Base-by-base conservation (phyloP, 2,329 filamentous ascomycete species). In the Penicillium nordicum region DNA sequence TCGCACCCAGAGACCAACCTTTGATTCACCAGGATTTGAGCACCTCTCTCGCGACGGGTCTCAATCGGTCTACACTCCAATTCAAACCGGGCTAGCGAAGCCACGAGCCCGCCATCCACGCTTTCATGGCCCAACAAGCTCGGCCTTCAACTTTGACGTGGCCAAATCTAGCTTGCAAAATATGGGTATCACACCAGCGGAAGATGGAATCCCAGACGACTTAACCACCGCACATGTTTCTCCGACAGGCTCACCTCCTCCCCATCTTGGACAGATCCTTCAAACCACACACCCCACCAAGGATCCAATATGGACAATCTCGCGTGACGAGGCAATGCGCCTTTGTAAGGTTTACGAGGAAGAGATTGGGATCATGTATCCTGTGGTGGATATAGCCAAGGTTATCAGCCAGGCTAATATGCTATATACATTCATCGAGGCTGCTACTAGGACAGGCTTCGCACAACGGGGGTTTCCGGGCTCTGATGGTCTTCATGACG, bases 361-460 rank as follows among this genome's bases (percentile, higher is more conserved):
- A 66, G 92, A 97, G 70, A 87, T 95, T 66, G 90, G 90, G 42
- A 84, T 93, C 66, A 95, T 96, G 90, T 96, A 96, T 71, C 93
- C 93, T 0, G 84, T 96, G 4, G 73, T 96, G 45, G 84, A 90
- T 63, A 88, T 96, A 36, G 84, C 88, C 41, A 81, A 81, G 41
- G 78, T 95, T 38, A 85, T 89, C 37, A 78, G 79, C 6, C 89
- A 96, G 70, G 86, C 87, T 7, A 86, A 83, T 59, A 80, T 82
- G 57, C 77, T 96, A 1, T 87, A 87, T 54, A 80, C 83, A 0
- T 94, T 90, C 71, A 85, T 94, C 68, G 88, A 92, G 63, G 83
- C 85, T 30, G 85, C 84, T 16, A 73, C 80, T 29, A 76, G 84
- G 37, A 80, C 80, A 4, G 84, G 85, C 2, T 78, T 88, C 44